phyloP scores from a whole-genome alignment of 768 basidiomycete genomes.

The Tulasnella sp. region DNA sequence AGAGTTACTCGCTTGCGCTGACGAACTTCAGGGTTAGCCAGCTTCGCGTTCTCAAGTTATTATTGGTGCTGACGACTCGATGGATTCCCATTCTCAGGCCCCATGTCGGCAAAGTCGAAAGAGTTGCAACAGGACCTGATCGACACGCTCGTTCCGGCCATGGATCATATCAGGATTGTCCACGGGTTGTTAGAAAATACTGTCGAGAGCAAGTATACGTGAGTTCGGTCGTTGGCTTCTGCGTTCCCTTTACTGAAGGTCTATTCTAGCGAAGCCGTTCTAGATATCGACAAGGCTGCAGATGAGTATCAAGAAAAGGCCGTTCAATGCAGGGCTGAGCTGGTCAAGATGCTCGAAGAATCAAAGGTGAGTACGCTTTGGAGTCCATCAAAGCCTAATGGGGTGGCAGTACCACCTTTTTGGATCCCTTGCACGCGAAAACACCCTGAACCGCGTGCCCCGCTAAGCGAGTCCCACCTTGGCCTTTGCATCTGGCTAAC shows the following conservation, averaged over 20 bases:
- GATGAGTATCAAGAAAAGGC: not conserved
- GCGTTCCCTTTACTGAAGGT: not conserved
- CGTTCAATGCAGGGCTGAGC: not conserved
- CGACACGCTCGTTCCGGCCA: slow-evolving; percentile 19
- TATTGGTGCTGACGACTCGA: not conserved
- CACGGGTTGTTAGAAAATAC: slow-evolving; percentile 13
- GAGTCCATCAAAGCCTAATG: not conserved
- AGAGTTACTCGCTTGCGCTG: slow-evolving; percentile 13
- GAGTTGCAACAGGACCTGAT: slow-evolving; percentile 17
- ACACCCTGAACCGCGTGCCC: not conserved
- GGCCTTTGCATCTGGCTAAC: not conserved
- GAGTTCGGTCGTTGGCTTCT: not conserved
- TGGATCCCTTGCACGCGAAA: not conserved
- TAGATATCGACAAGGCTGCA: slow-evolving; percentile 12
- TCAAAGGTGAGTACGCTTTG: slow-evolving; percentile 5
- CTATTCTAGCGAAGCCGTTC: not conserved
- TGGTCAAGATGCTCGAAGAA: slow-evolving; percentile 4
- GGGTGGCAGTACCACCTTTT: not conserved
- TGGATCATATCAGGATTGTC: slow-evolving; percentile 19
- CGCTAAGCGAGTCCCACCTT: not conserved
- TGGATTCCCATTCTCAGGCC: not conserved
- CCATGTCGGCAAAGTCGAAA: not conserved
- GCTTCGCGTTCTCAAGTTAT: not conserved
- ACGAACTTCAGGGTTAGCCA: slow-evolving; percentile 9
- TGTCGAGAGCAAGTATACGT: slow-evolving; percentile 10